phyloP scores from a whole-genome alignment of 2,329 filamentous ascomycete species.

The Colletotrichum higginsianum region DNA sequence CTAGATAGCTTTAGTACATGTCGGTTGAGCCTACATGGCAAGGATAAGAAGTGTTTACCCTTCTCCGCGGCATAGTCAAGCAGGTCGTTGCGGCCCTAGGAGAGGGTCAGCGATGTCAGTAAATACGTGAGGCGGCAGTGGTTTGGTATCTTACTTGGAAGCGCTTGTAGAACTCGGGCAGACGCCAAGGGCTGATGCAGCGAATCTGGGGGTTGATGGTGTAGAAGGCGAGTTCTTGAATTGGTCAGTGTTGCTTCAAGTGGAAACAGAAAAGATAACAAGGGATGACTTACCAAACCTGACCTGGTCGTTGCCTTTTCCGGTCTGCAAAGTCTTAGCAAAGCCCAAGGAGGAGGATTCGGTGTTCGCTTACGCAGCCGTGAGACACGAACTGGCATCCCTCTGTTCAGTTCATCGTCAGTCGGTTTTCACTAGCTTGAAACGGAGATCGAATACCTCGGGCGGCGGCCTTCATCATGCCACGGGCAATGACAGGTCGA shows the following conservation, averaged over 20 bases:
- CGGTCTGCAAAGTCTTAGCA: conserved; percentile 23
- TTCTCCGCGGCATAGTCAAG: conserved; percentile 78
- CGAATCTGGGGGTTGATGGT: conserved; percentile 46
- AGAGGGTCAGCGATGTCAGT: conserved; percentile 7
- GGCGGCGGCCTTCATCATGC: conserved; percentile 64
- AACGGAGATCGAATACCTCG: background rate
- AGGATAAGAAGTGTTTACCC: conserved; percentile 45
- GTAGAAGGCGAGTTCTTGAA: conserved; percentile 52
- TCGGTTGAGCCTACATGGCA: accelerated
- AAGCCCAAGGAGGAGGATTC: background rate
- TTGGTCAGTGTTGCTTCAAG: conserved; percentile 14
- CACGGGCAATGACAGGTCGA: conserved; percentile 76
- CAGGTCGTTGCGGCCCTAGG: conserved; percentile 76
- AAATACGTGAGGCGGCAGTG: conserved; percentile 24
- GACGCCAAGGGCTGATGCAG: conserved; percentile 11
- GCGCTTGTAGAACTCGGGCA: conserved; percentile 72
- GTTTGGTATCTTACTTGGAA: conserved; percentile 62
- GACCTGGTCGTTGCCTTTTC: conserved; percentile 52
- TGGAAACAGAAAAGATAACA: background rate
- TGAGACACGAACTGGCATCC: conserved; percentile 58
- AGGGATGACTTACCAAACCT: conserved; percentile 49
- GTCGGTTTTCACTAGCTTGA: background rate
- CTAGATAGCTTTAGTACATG: conserved; percentile 11
- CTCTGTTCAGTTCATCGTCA: background rate
- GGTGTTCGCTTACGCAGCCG: conserved; percentile 58